Evolutionary conservation across 2,329 filamentous ascomycete genomes (phyloP).

Genomic region (Mycogone perniciosa): DNA sequence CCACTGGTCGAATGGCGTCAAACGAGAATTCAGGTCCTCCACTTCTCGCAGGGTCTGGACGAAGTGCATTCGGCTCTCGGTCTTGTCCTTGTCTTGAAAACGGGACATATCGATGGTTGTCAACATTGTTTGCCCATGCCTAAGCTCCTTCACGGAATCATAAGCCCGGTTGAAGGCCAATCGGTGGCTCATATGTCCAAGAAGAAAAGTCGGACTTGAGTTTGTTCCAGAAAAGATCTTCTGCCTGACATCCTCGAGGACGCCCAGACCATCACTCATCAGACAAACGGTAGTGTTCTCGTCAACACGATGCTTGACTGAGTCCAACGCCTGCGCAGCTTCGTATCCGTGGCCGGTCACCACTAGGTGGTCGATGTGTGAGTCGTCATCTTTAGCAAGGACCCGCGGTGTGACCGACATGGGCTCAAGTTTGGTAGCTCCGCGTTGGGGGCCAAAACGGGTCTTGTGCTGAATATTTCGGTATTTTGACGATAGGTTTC

Average conservation of each 20-base stretch:
- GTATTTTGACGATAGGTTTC: conserved; percentile 23
- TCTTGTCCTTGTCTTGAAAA: conserved; percentile 15
- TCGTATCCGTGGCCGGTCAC: conserved; percentile 56
- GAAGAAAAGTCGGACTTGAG: conserved; percentile 65
- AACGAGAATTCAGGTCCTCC: conserved; percentile 18
- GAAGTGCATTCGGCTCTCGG: conserved; percentile 18
- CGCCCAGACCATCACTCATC: conserved; percentile 75
- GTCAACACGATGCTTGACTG: conserved; percentile 60
- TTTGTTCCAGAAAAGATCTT: conserved; percentile 61
- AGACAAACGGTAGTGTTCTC: conserved; percentile 66
- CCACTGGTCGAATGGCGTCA: conserved; percentile 37
- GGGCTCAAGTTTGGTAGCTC: conserved; percentile 16
- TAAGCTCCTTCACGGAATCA: conserved; percentile 34
- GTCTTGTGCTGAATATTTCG: conserved; percentile 22
- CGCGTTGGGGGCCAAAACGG: conserved; percentile 16
- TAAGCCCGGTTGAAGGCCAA: conserved; percentile 36
- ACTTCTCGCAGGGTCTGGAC: conserved; percentile 17
- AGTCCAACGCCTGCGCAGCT: conserved; percentile 46
- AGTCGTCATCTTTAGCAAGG: conserved; percentile 26
- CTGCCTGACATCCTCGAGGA: conserved; percentile 70
- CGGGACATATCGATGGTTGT: conserved; percentile 19
- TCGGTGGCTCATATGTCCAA: conserved; percentile 54
- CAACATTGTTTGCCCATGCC: conserved; percentile 25
- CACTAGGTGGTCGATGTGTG: conserved; percentile 64
- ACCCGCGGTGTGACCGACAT: conserved; percentile 15